phyloP scores from a whole-genome alignment of 192 early-diverging fungal genomes.

The Mortierella hygrophila region DNA sequence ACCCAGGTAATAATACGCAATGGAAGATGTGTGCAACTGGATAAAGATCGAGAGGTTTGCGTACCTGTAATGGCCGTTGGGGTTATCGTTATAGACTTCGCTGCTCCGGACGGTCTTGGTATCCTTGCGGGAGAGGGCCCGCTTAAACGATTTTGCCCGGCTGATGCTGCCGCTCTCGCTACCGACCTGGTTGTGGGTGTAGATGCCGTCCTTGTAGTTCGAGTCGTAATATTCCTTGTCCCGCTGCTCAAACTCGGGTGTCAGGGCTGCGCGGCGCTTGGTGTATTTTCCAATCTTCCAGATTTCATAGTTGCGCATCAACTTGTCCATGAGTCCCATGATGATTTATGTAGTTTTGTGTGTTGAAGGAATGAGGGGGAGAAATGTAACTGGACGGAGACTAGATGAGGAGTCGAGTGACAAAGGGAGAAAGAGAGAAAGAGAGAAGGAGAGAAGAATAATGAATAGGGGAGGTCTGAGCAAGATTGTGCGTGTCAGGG shows the following conservation, averaged over 20 bases:
- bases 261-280: conserved; percentile 54
- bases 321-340: conserved; percentile 61
- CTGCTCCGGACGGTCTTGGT: conserved; percentile 47
- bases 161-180: conserved; percentile 10
- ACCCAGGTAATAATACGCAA: background rate
- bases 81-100: conserved; percentile 52
- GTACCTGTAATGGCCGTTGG: conserved; percentile 37
- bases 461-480: background rate
- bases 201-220: conserved; percentile 59
- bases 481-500: background rate
- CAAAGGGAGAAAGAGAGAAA: background rate
- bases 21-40: background rate
- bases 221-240: conserved; percentile 60
- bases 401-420: background rate
- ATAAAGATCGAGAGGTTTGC: background rate
- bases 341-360: background rate
- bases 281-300: conserved; percentile 66
- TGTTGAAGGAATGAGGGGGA: background rate
- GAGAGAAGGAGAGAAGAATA: background rate
- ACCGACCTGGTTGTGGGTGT: conserved; percentile 45
- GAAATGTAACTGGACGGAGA: background rate
- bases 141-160: conserved; percentile 36
- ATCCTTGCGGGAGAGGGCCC: conserved; percentile 36
- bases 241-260: conserved; percentile 61
- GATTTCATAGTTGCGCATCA: conserved; percentile 63